These are phyloP conservation scores for Kokia cookei DNA, from an alignment of 441 rosid species.

Conservation along the genomic window DNA sequence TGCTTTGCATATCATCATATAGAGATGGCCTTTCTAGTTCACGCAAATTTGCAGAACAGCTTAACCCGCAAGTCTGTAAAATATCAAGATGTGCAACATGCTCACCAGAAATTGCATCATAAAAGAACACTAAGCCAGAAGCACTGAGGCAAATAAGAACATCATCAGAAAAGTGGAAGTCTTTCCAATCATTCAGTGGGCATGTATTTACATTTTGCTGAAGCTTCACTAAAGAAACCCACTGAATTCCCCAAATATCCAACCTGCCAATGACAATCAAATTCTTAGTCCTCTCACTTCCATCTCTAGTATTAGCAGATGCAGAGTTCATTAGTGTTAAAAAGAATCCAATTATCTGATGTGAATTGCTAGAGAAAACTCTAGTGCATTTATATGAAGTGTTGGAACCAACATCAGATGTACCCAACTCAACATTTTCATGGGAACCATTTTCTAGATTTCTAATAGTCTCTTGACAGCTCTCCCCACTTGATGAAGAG, in stretches of 20 bases:
- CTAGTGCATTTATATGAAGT: slow-evolving; percentile 56
- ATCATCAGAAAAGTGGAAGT: slow-evolving; percentile 72
- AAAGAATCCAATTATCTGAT: slow-evolving; percentile 73
- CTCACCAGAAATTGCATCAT: slow-evolving; percentile 63
- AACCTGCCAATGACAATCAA: slow-evolving; percentile 63
- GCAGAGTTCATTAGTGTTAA: slow-evolving; percentile 38
- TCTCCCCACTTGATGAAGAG: slow-evolving; percentile 19
- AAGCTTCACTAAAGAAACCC: slow-evolving; percentile 75
- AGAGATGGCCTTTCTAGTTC: slow-evolving; percentile 23
- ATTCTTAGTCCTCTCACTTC: slow-evolving; percentile 28
- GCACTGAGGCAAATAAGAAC: slow-evolving; percentile 83
- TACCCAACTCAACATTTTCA: slow-evolving; percentile 17
- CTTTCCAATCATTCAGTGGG: slow-evolving; percentile 58
- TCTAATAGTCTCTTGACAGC: slow-evolving; percentile 19
- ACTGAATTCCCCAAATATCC: slow-evolving; percentile 63
- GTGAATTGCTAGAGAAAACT: slow-evolving; percentile 78
- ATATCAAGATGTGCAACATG: slow-evolving; percentile 58
- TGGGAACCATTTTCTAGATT: slow-evolving; percentile 25
- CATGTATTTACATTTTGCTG: slow-evolving; percentile 33
- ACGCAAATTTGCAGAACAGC: slow-evolving; percentile 25
- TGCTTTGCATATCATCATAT: slow-evolving; percentile 24
- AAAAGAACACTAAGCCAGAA: slow-evolving; percentile 60
- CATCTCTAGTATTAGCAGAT: slow-evolving; percentile 30
- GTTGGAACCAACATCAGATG: slow-evolving; percentile 27
- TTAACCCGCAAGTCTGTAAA: slow-evolving; percentile 42